Conservation (phyloP, 2,329 filamentous ascomycete genomes). For the Scedosporium boydii region DNA sequence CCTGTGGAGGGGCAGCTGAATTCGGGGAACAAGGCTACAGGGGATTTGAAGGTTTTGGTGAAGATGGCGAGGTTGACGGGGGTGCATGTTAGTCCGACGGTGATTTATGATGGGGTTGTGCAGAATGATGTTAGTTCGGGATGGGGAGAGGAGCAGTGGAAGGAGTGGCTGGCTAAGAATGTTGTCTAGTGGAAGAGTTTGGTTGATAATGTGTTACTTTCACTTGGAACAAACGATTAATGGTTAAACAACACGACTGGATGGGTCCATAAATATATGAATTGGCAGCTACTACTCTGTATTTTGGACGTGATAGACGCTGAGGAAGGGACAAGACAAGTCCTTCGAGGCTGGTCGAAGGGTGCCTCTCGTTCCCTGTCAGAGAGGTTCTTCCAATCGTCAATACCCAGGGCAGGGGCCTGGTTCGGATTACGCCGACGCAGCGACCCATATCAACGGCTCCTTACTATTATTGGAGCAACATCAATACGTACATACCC, state of each 20-base stretch:
- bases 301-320: too few species aligned
- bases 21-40: slow-evolving; percentile 69
- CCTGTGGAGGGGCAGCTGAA: slow-evolving; percentile 64
- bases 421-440: too few species aligned
- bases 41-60: slow-evolving; percentile 74
- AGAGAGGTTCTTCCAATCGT: too few species aligned
- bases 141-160: slow-evolving; percentile 75
- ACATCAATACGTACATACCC: too few species aligned
- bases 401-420: too few species aligned
- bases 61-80: slow-evolving; percentile 72
- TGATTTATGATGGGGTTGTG: slow-evolving; percentile 78
- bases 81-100: slow-evolving; percentile 85
- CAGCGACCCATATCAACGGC: too few species aligned
- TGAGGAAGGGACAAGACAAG: too few species aligned
- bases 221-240: not conserved
- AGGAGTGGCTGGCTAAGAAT: slow-evolving; percentile 61
- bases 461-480: not conserved
- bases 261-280: too few species aligned
- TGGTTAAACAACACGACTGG: not conserved
- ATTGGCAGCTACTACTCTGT: too few species aligned
- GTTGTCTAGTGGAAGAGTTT: not conserved
- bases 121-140: slow-evolving; percentile 69
- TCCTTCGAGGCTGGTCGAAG: too few species aligned
- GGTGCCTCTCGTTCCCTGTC: too few species aligned
- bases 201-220: not conserved